Evolutionary conservation across 1,284 basidiomycete genomes (phyloP).

Genomic region (Anthracocystis setariae): DNA sequence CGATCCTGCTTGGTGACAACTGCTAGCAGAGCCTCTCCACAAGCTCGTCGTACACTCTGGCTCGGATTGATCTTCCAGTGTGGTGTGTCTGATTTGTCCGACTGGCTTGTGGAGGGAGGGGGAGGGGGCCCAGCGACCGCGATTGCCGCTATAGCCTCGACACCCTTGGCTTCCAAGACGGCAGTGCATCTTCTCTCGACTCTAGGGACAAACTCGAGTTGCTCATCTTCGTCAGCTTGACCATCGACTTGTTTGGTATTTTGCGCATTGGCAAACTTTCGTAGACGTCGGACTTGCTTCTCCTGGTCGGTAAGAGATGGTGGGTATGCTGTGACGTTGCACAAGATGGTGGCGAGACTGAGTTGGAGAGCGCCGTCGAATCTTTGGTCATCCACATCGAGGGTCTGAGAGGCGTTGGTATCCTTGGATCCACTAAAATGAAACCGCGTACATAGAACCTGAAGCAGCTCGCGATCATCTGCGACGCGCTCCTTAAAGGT

Average conservation of each 20-base stretch:
- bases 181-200: slow-evolving; percentile 38
- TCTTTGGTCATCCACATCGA: slow-evolving; percentile 19
- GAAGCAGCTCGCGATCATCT: slow-evolving; percentile 29
- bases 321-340: slow-evolving; percentile 48
- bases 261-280: slow-evolving; percentile 51
- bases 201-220: slow-evolving; percentile 9
- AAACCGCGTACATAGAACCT: slow-evolving; percentile 28
- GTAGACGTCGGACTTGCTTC: slow-evolving; percentile 51
- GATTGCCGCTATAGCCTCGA: slow-evolving; percentile 44
- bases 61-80: slow-evolving; percentile 32
- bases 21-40: slow-evolving; percentile 28
- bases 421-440: neutral
- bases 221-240: slow-evolving; percentile 28
- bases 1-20: slow-evolving; percentile 72
- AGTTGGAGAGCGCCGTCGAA: slow-evolving; percentile 54
- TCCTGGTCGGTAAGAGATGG: slow-evolving; percentile 47
- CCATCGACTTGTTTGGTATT: slow-evolving; percentile 11
- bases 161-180: slow-evolving; percentile 46
- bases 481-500: slow-evolving; percentile 32
- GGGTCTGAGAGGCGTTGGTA: neutral
- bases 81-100: neutral
- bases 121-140: slow-evolving; percentile 22
- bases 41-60: slow-evolving; percentile 18
- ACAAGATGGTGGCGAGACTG: slow-evolving; percentile 49
- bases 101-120: slow-evolving; percentile 2